Percentiles rank a stretch among this genome's conserved stretches.
Evolutionary conservation across 495 filamentous ascomycete genomes (phyloP).

Genomic region (Recurvomyces mirabilis): DNA sequence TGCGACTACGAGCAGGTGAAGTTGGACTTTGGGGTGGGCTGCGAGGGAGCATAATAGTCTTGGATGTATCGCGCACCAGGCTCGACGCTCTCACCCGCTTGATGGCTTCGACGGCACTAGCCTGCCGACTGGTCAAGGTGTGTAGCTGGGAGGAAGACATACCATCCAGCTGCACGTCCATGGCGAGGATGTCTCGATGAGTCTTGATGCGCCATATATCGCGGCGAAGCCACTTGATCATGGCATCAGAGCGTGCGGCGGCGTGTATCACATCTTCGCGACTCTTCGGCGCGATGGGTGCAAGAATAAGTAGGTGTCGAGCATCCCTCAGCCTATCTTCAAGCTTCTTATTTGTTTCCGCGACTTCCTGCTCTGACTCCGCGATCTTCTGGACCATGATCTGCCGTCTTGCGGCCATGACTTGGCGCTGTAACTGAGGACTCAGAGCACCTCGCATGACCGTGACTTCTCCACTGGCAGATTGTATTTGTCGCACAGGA

Average conservation of each 20-base stretch:
- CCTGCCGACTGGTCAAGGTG: constrained; percentile 6
- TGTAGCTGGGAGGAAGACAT: constrained; percentile 20
- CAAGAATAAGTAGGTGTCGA: constrained; percentile 79
- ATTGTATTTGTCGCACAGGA: constrained; percentile 50
- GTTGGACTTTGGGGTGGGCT: constrained; percentile 17
- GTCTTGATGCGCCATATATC: constrained; percentile 89
- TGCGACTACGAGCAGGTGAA: constrained; percentile 6
- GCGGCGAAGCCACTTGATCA: constrained; percentile 83
- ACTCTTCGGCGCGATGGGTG: constrained; percentile 76
- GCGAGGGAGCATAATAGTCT: constrained; percentile 13
- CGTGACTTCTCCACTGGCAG: constrained; percentile 55
- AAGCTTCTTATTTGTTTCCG: constrained; percentile 58
- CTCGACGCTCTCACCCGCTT: constrained; percentile 18
- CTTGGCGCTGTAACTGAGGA: constrained; percentile 67
- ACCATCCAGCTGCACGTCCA: constrained; percentile 72
- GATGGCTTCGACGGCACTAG: constrained; percentile 27
- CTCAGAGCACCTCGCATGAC: constrained; percentile 60
- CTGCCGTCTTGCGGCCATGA: constrained; percentile 65
- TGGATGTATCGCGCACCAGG: constrained; percentile 25
- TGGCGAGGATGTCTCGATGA: constrained; percentile 72
- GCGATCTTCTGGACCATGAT: constrained; percentile 73
- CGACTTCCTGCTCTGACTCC: constrained; percentile 73
- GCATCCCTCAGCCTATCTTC: constrained; percentile 79
- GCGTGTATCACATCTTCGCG: constrained; percentile 75
- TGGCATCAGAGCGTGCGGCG: constrained; percentile 75